Evolutionary conservation across 179 eudicot species (phyloP), one percentile per base, ranked within the genome.

Genomic region (Silene vulgaris): DNA sequence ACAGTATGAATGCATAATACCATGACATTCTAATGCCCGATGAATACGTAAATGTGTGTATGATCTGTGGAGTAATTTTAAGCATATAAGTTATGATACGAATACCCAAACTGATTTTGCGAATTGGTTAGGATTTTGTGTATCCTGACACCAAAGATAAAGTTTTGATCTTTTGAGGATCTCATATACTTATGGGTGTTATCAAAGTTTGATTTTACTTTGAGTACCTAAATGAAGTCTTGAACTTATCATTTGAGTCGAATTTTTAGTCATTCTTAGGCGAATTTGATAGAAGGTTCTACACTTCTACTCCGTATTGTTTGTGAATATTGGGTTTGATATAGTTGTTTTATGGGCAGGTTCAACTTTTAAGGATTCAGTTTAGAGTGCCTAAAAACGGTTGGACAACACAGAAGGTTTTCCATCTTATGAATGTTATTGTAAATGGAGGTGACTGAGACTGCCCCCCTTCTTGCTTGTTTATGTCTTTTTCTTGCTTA

Each of bases 381-480:
- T 7, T 76, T 71, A 83, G 88, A 81, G 86, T 83, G 60, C 88
- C 88, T n/a, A 80, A 85, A 75, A 81, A 74, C 14, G 86, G 88
- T 11, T 83, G 86, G 88, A 85, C 86, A 5, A 83, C 86, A 6
- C 88, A 85, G 62, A 85, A 85, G 60, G 83, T 85, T 79, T 85
- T 85, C 81, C 88, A 81, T 79, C 74, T 85, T 35, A 85, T 83
- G 88, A 83, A 83, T 54, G 81, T 83, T 69, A 72, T 85, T 68
- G 81, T 85, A 4, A 78, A 79, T 48, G 88, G 85, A 85, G 98
- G 98, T 94, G 82, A 79, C 30, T 76, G 26, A 45, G 28, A 65
- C 40, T 77, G 60, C 56, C 23, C n/a, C n/a, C n/a, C n/a, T 45
- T 61, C 26, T 61, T 30, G 32, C 14, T 80, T 78, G 62, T 3